phyloP scores from a whole-genome alignment of 306 rosid species.

The Senna tora region DNA sequence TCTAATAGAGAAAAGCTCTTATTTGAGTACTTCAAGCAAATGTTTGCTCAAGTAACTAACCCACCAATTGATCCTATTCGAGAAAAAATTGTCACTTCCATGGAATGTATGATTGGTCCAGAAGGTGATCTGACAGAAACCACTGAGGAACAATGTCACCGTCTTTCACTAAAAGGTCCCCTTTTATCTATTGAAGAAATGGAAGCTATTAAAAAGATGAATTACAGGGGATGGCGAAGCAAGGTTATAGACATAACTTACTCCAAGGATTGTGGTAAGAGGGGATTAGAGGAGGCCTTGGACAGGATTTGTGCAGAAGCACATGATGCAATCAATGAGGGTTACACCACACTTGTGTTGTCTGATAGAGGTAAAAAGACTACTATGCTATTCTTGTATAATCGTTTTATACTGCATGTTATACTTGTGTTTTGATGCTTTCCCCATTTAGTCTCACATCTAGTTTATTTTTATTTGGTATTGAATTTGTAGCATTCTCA shows the following conservation, averaged over 20 bases:
- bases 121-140: conserved; percentile 95
- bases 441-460: neutral
- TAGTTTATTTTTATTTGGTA: conserved; percentile 30
- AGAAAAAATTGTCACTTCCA: conserved; percentile 95
- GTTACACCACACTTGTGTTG: conserved; percentile 78
- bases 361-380: conserved; percentile 88
- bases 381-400: conserved; percentile 12
- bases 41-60: conserved; percentile 99
- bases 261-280: conserved; percentile 73
- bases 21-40: conserved; percentile 94
- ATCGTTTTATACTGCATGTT: neutral
- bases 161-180: conserved; percentile 89
- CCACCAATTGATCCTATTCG: conserved; percentile 98
- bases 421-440: conserved; percentile 8
- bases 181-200: conserved; percentile 75
- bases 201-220: conserved; percentile 88
- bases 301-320: conserved; percentile 85
- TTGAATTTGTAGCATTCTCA: conserved; percentile 72
- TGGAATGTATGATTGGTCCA: conserved; percentile 97
- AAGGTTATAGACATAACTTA: conserved; percentile 88
- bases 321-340: conserved; percentile 76
- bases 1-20: conserved; percentile 87
- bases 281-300: conserved; percentile 85
- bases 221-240: conserved; percentile 85
- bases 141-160: conserved; percentile 86